Conservation (phyloP, 2,329 filamentous ascomycete species). For the Pyrenophora tritici-repentis region DNA sequence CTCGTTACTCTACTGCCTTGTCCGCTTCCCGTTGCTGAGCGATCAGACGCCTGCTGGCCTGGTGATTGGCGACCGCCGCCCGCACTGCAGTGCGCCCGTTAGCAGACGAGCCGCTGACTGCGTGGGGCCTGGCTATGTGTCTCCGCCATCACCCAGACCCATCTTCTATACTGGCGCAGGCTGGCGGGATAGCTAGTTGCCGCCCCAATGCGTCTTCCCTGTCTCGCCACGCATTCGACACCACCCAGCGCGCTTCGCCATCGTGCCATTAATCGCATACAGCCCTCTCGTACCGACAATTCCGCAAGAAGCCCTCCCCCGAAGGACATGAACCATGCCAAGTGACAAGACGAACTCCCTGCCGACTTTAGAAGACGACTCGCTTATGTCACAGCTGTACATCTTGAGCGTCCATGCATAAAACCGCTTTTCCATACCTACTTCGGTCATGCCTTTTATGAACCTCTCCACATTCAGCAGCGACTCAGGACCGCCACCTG, state of each 20-base stretch:
- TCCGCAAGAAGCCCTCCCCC: too few species aligned
- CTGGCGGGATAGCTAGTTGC: conserved; percentile 15
- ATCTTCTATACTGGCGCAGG: conserved; percentile 22
- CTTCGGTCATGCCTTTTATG: conserved; percentile 39
- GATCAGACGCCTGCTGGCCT: conserved; percentile 31
- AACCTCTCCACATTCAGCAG: conserved; percentile 30
- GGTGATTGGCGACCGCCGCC: conserved; percentile 39
- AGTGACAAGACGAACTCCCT: conserved; percentile 14
- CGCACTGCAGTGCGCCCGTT: conserved; percentile 29
- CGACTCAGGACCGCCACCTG: conserved; percentile 29
- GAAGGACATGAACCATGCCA: conserved; percentile 25
- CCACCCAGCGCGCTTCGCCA: conserved; percentile 32
- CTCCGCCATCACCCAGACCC: conserved; percentile 24
- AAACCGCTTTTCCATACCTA: conserved; percentile 30
- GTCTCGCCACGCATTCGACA: conserved; percentile 22
- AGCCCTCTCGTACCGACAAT: conserved; percentile 17
- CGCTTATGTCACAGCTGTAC: conserved; percentile 27
- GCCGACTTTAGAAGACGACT: conserved; percentile 21
- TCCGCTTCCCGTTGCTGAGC: conserved; percentile 31
- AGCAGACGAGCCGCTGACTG: conserved; percentile 31
- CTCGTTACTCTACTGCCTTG: conserved; percentile 17
- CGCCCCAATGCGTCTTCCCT: conserved; percentile 21
- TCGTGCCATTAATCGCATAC: conserved; percentile 37
- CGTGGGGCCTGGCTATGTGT: conserved; percentile 34
- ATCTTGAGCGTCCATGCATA: conserved; percentile 27